phyloP scores from a whole-genome alignment of 176 grass and related monocot genomes.

The Musa itinerans region DNA sequence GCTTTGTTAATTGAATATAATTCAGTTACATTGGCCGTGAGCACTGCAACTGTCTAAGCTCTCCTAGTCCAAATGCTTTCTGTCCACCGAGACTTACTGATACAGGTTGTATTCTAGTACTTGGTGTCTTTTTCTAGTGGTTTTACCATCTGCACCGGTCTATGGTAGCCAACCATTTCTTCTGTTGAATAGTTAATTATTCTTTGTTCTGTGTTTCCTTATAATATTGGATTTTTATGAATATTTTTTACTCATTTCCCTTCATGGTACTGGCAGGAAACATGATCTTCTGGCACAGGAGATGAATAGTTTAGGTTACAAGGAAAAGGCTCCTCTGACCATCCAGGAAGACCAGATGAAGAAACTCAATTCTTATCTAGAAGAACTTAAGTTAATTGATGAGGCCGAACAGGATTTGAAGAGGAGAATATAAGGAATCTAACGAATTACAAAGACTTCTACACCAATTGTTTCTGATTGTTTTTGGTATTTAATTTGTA shows the following conservation, averaged over 20 bases:
- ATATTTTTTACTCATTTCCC: background rate
- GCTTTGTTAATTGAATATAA: too few relatives aligned
- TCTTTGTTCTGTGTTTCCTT: background rate
- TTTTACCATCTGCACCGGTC: too few relatives aligned
- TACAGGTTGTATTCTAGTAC: too few relatives aligned
- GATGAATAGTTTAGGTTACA: conserved; percentile 44
- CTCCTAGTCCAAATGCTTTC: too few relatives aligned
- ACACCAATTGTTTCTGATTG: background rate
- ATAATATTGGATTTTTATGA: background rate
- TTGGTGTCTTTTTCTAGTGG: too few relatives aligned
- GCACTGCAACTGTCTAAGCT: too few relatives aligned
- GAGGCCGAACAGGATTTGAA: conserved; percentile 76
- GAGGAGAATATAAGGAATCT: background rate
- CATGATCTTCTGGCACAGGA: conserved; percentile 42
- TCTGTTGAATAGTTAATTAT: background rate
- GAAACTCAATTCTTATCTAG: conserved; percentile 44
- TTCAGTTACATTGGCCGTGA: too few relatives aligned
- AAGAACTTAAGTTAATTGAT: conserved; percentile 58
- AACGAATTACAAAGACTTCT: background rate
- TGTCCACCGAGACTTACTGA: too few relatives aligned
- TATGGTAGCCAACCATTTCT: background rate
- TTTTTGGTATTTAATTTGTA: background rate
- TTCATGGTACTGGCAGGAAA: conserved; percentile 27
- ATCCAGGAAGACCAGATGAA: conserved; percentile 65
- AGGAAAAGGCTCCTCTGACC: conserved; percentile 56